Evolutionary conservation across 2,329 filamentous ascomycete genomes (phyloP).

Genomic region (Ophiostoma himal-ulmi): DNA sequence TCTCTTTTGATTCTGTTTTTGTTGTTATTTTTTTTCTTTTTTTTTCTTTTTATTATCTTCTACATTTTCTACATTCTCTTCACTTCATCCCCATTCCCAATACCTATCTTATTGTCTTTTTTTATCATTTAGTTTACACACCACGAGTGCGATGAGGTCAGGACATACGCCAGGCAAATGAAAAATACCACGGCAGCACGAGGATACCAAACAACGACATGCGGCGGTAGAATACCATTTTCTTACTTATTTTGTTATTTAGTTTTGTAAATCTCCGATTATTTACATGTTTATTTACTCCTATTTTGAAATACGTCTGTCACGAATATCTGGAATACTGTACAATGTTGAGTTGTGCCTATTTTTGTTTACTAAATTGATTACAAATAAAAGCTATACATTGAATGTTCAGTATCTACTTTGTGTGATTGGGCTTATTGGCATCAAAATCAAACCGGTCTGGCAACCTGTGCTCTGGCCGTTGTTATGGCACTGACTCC

Average conservation of each 20-base stretch:
- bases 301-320: fast-evolving
- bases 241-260: neutral
- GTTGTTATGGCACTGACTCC: conserved; percentile 24
- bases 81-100: neutral
- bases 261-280: neutral
- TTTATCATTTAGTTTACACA: neutral
- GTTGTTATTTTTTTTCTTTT: neutral
- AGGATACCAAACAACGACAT: neutral
- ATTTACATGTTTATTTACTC: neutral
- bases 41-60: neutral
- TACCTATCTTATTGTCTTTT: conserved; percentile 1
- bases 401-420: too few species aligned
- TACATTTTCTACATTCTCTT: neutral
- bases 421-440: conserved; percentile 18
- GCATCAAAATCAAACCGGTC: conserved; percentile 24
- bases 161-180: conserved; percentile 6
- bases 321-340: too few species aligned
- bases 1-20: neutral
- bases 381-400: too few species aligned
- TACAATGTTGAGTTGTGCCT: too few species aligned
- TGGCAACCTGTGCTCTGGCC: conserved; percentile 13
- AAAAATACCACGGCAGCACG: neutral
- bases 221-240: neutral
- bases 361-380: neutral
- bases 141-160: neutral